Evolutionary conservation across 108 stramenopile species (phyloP).

Genomic region (Pelagomonas calceolata): DNA sequence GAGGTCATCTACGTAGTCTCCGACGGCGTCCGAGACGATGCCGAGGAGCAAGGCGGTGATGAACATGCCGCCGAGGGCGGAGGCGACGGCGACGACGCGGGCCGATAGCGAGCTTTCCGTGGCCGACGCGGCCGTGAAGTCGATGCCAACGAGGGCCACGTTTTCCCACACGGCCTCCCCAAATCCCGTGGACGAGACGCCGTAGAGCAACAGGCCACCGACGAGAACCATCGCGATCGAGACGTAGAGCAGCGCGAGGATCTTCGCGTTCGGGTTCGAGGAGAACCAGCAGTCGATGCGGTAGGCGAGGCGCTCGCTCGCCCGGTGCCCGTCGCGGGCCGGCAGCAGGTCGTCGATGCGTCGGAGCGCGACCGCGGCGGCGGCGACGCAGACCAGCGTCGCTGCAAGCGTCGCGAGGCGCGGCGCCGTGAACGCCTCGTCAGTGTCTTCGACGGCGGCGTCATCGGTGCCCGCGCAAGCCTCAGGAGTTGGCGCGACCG

Average conservation of each 20-base stretch:
- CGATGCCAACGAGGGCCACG: conserved; percentile 24
- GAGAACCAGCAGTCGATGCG: conserved; percentile 25
- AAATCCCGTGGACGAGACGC: conserved; percentile 7
- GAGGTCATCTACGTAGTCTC: conserved; percentile 35
- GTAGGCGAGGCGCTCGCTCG: conserved; percentile 19
- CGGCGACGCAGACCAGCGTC: background rate
- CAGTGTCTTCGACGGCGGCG: no score
- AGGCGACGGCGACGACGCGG: conserved; percentile 26
- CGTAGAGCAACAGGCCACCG: conserved; percentile 17
- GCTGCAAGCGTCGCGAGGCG: no score
- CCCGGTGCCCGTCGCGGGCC: background rate
- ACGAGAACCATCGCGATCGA: conserved; percentile 25
- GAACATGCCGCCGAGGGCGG: conserved; percentile 41
- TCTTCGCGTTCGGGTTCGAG: conserved; percentile 24
- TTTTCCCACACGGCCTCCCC: conserved; percentile 6
- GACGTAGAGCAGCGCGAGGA: conserved; percentile 17
- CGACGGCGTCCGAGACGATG: conserved; percentile 36
- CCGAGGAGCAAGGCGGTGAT: conserved; percentile 43
- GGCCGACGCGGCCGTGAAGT: conserved; percentile 41
- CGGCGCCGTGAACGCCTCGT: no score
- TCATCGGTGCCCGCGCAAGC: no score
- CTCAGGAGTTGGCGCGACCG: no score
- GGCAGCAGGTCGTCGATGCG: background rate
- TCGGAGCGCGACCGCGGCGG: background rate
- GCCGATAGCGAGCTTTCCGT: conserved; percentile 17